Evolutionary conservation across 768 basidiomycete species (phyloP), one percentile per base, ranked within the genome.

Genomic region (Rhizopogon sp.): DNA sequence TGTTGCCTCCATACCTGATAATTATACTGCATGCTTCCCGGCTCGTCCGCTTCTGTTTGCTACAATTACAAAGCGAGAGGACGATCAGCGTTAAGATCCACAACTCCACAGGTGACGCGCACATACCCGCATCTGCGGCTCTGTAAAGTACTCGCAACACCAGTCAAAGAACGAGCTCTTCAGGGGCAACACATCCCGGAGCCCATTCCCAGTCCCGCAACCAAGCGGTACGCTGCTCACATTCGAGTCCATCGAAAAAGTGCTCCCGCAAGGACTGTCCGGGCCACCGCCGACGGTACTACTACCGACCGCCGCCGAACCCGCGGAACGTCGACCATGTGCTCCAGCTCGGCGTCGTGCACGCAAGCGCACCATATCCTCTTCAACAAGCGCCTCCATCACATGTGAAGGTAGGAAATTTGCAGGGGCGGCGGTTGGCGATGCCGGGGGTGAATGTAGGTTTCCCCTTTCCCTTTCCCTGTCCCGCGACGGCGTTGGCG

Each of bases 111-210:
- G 45, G 14, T 37, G 56, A 17, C 28, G 40, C 35, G 13, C 5
- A 62, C 84, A 64, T 67, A 96, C 94, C 78, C 93, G 87, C 96
- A 99, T 98, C 70, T 99, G 97, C 3, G 96, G 93, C 68, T 98
- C 95, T 58, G 89, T 93, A 75, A 98, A 99, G 68, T 98, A 98
- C 66, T 98, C 95, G 64, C 84, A 82, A 56, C 93, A 93, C 91
- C 93, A 98, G 65, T 98, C 96, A 66, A 88, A 99, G 73, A 91
- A 96, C 8, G 82, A 78, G 65, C 93, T 95, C 72, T 91, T 93
- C 63, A 99, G 70, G 0, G 97, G 97, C 58, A 98, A 69, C 2
- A 88, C 82, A 68, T 96, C 90, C 55, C 88, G 80, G 54, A 94
- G 87, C 8, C 88, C 88, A 9, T 81, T 76, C 22, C 90, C 89